Conservation (phyloP, 306 rosid species). For the Fagus crenata region DNA sequence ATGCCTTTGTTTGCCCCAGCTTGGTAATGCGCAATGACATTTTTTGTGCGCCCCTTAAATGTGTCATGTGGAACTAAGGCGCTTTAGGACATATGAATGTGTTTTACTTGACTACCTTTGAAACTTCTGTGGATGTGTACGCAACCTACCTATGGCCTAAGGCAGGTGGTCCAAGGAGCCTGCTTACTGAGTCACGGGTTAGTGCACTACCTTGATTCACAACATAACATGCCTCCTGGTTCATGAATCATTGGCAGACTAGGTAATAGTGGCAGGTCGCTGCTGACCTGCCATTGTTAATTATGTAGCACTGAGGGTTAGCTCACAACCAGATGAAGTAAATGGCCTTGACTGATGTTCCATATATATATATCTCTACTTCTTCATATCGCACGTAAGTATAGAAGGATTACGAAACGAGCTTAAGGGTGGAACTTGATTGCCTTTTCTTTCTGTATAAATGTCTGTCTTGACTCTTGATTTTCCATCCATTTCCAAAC, state of each 20-base stretch:
- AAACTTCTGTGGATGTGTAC: background rate
- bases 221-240: background rate
- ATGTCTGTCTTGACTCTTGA: background rate
- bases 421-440: background rate
- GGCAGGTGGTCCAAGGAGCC: background rate
- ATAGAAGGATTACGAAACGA: background rate
- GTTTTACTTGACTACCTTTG: background rate
- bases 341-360: background rate
- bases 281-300: background rate
- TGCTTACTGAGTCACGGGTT: background rate
- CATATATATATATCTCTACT: background rate
- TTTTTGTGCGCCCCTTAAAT: background rate
- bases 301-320: background rate
- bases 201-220: background rate
- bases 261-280: background rate
- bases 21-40: background rate
- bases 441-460: background rate
- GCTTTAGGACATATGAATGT: background rate
- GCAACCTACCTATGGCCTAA: background rate
- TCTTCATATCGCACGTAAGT: background rate
- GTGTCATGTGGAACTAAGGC: background rate
- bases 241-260: background rate
- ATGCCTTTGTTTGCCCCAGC: background rate
- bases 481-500: background rate
- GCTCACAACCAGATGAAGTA: background rate